These are phyloP conservation scores for Sporisorium exsertum DNA, from an alignment of 1,284 basidiomycete species.

Conservation along the genomic window DNA sequence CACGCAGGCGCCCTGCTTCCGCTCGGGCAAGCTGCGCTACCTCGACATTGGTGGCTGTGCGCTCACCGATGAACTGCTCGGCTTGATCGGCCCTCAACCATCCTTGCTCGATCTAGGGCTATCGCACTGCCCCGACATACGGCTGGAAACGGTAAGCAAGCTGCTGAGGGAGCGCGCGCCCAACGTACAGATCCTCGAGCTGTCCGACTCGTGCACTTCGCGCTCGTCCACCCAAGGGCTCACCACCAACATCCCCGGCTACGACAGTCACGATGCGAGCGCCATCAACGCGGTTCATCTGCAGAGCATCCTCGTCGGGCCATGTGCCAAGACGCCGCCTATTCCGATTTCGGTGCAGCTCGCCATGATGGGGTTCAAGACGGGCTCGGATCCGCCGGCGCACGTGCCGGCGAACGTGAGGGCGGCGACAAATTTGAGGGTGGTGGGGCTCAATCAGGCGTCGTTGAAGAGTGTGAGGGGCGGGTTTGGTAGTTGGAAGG, in stretches of 20 bases:
- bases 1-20: constrained; percentile 82
- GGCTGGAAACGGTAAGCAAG: constrained; percentile 77
- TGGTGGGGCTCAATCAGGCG: constrained; percentile 85
- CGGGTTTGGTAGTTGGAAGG: constrained; percentile 86
- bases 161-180: constrained; percentile 80
- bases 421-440: constrained; percentile 79
- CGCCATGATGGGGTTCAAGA: constrained; percentile 61
- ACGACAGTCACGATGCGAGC: constrained; percentile 73
- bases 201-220: constrained; percentile 76
- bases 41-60: constrained; percentile 89
- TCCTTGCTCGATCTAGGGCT: constrained; percentile 77
- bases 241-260: constrained; percentile 51
- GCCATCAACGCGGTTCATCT: constrained; percentile 73
- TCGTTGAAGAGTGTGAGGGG: constrained; percentile 79
- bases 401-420: constrained; percentile 36
- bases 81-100: constrained; percentile 77
- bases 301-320: constrained; percentile 72
- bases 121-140: constrained; percentile 82
- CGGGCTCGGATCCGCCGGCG: constrained; percentile 65
- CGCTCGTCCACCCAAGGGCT: constrained; percentile 34
- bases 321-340: constrained; percentile 62
- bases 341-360: constrained; percentile 62
- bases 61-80: constrained; percentile 73
- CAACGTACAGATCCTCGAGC: constrained; percentile 86
- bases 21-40: constrained; percentile 81